phyloP scores from a whole-genome alignment of 2,329 filamentous ascomycete genomes.

The Periconia sp. region DNA sequence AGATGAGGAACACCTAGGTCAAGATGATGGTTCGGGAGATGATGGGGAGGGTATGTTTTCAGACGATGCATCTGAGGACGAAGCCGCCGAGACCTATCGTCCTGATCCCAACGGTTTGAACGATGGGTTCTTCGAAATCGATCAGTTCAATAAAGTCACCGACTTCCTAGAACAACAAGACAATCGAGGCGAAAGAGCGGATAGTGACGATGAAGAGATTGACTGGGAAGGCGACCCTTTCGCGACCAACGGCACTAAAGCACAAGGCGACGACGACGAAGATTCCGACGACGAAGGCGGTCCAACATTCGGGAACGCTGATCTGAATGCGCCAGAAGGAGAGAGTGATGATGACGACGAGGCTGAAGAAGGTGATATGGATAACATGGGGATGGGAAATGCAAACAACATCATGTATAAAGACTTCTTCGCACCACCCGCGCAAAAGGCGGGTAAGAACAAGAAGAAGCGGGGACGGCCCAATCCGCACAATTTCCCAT shows the following conservation, averaged over 20 bases:
- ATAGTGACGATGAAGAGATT: conserved; percentile 75
- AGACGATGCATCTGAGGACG: conserved; percentile 46
- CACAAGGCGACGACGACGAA: conserved; percentile 45
- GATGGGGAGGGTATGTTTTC: conserved; percentile 36
- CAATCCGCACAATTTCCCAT: conserved; percentile 55
- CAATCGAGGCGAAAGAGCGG: conserved; percentile 71
- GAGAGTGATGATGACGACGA: conserved; percentile 65
- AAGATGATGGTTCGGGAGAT: conserved; percentile 34
- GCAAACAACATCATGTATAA: conserved; percentile 89
- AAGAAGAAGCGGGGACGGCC: conserved; percentile 58
- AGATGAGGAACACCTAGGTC: conserved; percentile 31
- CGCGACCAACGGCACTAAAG: conserved; percentile 26
- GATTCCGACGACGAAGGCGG: conserved; percentile 70
- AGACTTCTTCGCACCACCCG: conserved; percentile 89
- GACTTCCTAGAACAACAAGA: conserved; percentile 89
- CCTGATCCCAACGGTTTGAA: conserved; percentile 84
- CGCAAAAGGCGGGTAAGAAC: conserved; percentile 67
- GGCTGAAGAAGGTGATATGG: conserved; percentile 58
- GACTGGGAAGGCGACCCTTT: conserved; percentile 85
- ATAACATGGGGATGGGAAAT: conserved; percentile 62
- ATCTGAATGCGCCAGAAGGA: conserved; percentile 72
- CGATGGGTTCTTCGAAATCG: conserved; percentile 97
- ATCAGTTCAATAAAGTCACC: conserved; percentile 93
- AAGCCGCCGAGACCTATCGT: conserved; percentile 59
- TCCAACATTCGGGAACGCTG: conserved; percentile 80